phyloP scores from a whole-genome alignment of 495 filamentous ascomycete species.

The Lasiosphaeriaceae sp. region DNA sequence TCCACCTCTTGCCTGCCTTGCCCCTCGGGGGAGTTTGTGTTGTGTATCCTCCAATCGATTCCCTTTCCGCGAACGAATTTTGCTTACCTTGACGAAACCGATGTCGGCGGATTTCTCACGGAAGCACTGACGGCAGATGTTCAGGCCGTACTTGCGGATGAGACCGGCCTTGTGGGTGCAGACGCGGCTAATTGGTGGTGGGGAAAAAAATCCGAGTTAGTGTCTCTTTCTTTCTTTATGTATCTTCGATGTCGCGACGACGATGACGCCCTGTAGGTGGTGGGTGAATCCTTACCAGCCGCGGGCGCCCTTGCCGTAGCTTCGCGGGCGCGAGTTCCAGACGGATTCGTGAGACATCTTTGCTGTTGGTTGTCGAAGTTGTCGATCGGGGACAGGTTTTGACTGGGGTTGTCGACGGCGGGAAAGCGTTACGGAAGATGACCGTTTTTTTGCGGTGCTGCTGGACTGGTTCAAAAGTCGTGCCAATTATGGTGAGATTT shows the following conservation, averaged over 20 bases:
- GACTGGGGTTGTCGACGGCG: not conserved
- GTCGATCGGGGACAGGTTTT: not conserved
- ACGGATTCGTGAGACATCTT: conserved; percentile 98
- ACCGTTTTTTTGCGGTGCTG: not conserved
- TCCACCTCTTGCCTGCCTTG: not conserved
- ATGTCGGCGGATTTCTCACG: conserved; percentile 94
- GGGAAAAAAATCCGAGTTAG: conserved; percentile 14
- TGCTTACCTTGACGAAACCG: conserved; percentile 89
- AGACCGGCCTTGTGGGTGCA: conserved; percentile 93
- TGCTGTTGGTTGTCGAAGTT: conserved; percentile 13
- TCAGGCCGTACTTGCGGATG: conserved; percentile 98
- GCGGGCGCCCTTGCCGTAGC: conserved; percentile 92
- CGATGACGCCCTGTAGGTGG: conserved; percentile 3
- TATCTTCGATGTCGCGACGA: conserved; percentile 4
- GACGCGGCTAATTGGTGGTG: conserved; percentile 66
- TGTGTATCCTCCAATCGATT: not conserved
- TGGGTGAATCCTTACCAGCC: conserved; percentile 62
- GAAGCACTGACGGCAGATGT: conserved; percentile 99
- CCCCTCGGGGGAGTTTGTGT: not conserved
- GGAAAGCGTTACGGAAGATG: not conserved
- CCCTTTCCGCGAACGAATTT: not conserved
- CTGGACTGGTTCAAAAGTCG: conserved; percentile 1
- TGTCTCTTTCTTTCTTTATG: not conserved
- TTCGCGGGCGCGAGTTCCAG: conserved; percentile 97
- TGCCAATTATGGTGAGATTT: conserved; percentile 25